Conservation (phyloP, 306 rosid species). For the Vachellia pachyceras region DNA sequence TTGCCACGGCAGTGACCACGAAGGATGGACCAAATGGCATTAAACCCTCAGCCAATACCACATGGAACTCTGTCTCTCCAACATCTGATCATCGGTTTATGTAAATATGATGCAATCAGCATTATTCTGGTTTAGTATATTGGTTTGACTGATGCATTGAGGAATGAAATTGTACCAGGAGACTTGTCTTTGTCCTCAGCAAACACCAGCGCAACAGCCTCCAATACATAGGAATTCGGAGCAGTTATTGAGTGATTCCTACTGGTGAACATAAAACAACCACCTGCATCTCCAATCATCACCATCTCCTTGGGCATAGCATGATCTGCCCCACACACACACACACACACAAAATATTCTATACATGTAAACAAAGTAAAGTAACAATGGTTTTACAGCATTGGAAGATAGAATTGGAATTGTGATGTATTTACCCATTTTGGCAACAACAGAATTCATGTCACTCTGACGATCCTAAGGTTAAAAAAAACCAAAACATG, state of each 20-base stretch:
- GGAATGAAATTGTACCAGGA: slow-evolving; percentile 40
- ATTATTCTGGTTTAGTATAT: neutral
- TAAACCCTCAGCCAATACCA: slow-evolving; percentile 50
- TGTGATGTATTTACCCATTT: slow-evolving; percentile 48
- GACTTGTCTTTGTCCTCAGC: slow-evolving; percentile 51
- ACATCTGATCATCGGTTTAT: slow-evolving; percentile 13
- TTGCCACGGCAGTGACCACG: slow-evolving; percentile 37
- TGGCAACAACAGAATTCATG: slow-evolving; percentile 48
- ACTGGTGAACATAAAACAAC: slow-evolving; percentile 49
- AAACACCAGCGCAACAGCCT: slow-evolving; percentile 60
- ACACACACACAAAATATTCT: neutral
- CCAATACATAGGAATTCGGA: slow-evolving; percentile 33
- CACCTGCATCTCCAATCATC: slow-evolving; percentile 61
- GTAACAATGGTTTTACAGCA: neutral
- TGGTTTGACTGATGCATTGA: neutral
- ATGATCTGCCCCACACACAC: slow-evolving; percentile 44
- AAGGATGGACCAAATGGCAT: slow-evolving; percentile 41
- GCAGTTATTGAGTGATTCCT: slow-evolving; percentile 33
- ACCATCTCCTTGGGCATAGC: slow-evolving; percentile 55
- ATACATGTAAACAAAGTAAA: neutral
- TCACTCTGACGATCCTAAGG: slow-evolving; percentile 45
- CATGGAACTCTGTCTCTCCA: slow-evolving; percentile 49
- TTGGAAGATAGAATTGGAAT: neutral
- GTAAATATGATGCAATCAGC: too few relatives aligned
- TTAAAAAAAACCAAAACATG: neutral